A percentile compares a stretch with the other conserved stretches of the same genome.
These are phyloP conservation scores for Polyporus arcularius DNA, from an alignment of 768 basidiomycete species.

Conservation along the genomic window DNA sequence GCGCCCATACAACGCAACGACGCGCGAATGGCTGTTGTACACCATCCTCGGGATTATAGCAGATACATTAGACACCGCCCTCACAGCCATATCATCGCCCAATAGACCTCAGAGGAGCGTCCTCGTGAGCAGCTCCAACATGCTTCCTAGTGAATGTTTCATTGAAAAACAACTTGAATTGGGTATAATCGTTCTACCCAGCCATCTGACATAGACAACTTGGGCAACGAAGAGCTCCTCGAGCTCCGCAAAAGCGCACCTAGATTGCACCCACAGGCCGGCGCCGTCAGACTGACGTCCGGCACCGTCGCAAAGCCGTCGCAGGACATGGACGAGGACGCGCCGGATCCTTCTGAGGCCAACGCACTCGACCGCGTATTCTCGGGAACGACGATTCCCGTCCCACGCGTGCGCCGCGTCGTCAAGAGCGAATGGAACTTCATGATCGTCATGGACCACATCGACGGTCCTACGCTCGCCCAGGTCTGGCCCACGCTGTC, in stretches of 20 bases:
- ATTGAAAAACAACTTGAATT: neutral
- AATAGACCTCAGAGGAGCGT: neutral
- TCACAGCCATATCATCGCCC: neutral
- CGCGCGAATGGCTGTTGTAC: neutral
- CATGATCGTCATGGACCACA: slow-evolving; percentile 26
- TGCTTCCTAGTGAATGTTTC: too few relatives aligned
- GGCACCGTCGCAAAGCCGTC: neutral
- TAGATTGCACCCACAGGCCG: neutral
- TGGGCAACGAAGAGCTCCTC: slow-evolving; percentile 2
- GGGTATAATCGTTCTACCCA: neutral
- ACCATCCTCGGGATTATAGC: neutral
- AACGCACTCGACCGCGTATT: slow-evolving; percentile 5
- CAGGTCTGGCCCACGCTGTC: slow-evolving; percentile 29
- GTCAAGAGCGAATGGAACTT: neutral
- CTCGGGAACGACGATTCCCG: slow-evolving; percentile 14
- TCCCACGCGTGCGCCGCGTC: slow-evolving; percentile 19
- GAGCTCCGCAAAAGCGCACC: neutral
- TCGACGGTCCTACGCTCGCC: slow-evolving; percentile 26
- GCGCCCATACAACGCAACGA: neutral
- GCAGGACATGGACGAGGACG: slow-evolving; percentile 3
- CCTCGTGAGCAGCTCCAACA: neutral
- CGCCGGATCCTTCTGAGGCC: neutral
- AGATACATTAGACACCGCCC: neutral
- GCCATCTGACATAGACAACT: slow-evolving; percentile 7
- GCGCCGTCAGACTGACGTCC: neutral